phyloP scores from a whole-genome alignment of 2,329 filamentous ascomycete species.

The Cytospora schulzeri region DNA sequence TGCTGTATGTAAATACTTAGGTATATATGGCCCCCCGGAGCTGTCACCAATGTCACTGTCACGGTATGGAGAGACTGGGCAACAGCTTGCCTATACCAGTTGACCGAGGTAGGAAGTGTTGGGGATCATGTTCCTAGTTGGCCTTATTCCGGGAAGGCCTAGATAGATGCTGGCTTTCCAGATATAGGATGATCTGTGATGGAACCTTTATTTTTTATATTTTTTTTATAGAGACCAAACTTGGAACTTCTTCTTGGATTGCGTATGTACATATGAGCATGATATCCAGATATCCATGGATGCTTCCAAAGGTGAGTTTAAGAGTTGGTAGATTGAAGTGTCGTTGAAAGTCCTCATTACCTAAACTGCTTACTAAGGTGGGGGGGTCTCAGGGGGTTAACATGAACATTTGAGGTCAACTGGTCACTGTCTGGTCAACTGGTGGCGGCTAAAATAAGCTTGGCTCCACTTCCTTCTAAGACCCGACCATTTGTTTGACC shows the following conservation, averaged over 20 bases:
- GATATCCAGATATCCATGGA: no score
- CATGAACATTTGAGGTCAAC: no score
- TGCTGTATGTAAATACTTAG: no score
- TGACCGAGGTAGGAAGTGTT: background rate
- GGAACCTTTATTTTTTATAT: no score
- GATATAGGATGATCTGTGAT: no score
- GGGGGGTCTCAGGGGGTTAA: background rate
- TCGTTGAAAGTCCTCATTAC: background rate
- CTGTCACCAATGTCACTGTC: background rate
- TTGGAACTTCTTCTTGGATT: background rate
- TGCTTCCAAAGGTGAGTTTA: background rate
- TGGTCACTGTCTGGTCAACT: no score
- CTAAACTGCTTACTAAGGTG: background rate
- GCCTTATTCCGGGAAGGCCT: no score
- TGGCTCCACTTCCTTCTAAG: background rate
- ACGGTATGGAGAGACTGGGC: background rate
- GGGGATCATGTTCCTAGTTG: background rate
- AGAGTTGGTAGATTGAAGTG: background rate
- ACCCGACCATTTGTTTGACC: no score
- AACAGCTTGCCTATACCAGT: background rate
- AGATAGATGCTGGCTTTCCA: no score
- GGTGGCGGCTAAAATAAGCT: background rate
- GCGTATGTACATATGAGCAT: background rate
- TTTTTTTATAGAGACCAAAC: no score
- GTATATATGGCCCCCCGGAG: background rate